Evolutionary conservation across 1,284 basidiomycete species (phyloP), one percentile per base, ranked within the genome.

Genomic region (Trametes sp.): DNA sequence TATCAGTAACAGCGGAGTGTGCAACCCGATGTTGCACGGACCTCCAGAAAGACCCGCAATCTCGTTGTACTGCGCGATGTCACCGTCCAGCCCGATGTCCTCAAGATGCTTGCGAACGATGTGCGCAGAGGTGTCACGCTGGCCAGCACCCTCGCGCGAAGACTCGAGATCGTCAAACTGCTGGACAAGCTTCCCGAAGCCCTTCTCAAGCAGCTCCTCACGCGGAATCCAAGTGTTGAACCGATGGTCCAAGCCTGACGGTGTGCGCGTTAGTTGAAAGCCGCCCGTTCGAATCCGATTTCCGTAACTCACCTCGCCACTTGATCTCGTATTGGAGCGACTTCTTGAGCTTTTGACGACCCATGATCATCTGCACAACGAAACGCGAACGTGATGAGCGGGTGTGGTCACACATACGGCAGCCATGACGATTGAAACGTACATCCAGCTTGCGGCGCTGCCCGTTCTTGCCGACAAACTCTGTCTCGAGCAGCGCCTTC

Each of bases 111-210:
- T 94, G 70, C 95, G 86, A 54, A 98, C 92, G 48, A 93, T 81
- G 70, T 89, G 84, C 13, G 87, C 87, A 29, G 88, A 80, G 6
- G 95, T 96, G 73, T 98, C 95, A 59, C 94, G 88, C 56, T 89
- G 81, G 61, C 95, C 96, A 55, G 95, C 94, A 68, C 95, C 94
- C 79, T 98, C 95, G 75, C 98, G 81, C 21, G 96, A 95, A 19
- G 96, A 92, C 78, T 98, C 97, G 31, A 98, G 87, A 79, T 99
- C 98, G 77, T 99, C 97, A 72, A 98, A 98, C 75, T 96, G 95
- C 71, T 95, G 93, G 9, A 98, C 87, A 49, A 98, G 77, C 81
- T 98, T 99, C 63, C 82, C 84, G 81, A 96, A 98, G 21, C 97
- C 96, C 75, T 96, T 95, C 69, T 87, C 84, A 42, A 98, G 76